Base-by-base conservation (phyloP, 2,329 filamentous ascomycete species). In the Lasiodiplodia citricola region DNA sequence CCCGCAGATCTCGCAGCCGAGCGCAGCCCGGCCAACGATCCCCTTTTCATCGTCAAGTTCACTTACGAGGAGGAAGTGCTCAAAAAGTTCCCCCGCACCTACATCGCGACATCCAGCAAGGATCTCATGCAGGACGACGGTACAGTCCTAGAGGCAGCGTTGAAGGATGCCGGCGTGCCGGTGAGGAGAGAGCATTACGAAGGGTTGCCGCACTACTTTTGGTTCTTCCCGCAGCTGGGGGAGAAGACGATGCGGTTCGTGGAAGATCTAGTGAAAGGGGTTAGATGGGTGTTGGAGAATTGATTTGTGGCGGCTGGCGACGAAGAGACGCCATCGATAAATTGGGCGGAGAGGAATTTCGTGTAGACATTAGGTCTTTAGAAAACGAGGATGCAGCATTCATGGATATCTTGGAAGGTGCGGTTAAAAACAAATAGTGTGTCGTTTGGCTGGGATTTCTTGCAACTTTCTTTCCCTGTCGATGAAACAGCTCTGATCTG, bases 161-260 rank as follows among this genome's bases (percentile, higher is more conserved):
- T 79, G 69, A 72, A 70, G 54, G 71, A 77, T 18, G 71, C 71
- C 2, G 76, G 75, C 0, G 72, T 74, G 5, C 58, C 64, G 65
- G 73, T 73, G 6, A 75, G 74, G 70, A 71, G 70, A 25, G 75
- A 78, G 47, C 67, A 71, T 38, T 76, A 77, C 69, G 69, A 71
- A 4, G 77, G 75, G 1, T 56, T 75, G 51, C 76, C 77, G 51
- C 77, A 79, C 71, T 79, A 76, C 44, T 80, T 75, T 56, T 77
- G 72, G 73, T 28, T 75, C 47, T 66, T 55, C n/a, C 51, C 63
- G 2, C 51, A 54, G 21, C 23, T 56, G 35, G 57, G 23, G 14
- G 35, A 31, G 21, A 66, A 54, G 47, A 54, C 50, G 50, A n/a
- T 23, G 35, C 8, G 7, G 3, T 66, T 54, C 14, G 6, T 66